Evolutionary conservation across 2,329 filamentous ascomycete species (phyloP).

Genomic region (Cladosporium sphaerospermum): DNA sequence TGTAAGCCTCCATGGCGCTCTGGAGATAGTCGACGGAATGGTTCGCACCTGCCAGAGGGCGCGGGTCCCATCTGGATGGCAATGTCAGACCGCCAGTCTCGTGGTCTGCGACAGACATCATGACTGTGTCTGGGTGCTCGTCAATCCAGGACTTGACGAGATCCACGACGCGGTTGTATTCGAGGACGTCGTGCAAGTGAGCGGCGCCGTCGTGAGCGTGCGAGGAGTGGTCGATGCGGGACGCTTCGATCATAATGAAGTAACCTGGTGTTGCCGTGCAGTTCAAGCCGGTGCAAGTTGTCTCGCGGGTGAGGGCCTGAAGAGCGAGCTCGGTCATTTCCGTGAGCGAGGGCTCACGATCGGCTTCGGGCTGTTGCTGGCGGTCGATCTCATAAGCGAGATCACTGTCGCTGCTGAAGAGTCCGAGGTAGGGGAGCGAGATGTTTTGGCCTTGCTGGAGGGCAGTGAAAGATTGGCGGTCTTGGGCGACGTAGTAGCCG

Average conservation of each 20-base stretch:
- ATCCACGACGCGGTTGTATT: constrained; percentile 36
- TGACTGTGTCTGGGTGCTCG: constrained; percentile 33
- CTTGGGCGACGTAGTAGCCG: constrained; percentile 34
- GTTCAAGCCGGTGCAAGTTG: constrained; percentile 17
- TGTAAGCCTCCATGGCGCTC: constrained; percentile 28
- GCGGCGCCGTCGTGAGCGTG: constrained; percentile 24
- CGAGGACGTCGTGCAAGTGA: constrained; percentile 34
- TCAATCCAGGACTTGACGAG: constrained; percentile 37
- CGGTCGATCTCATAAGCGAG: constrained; percentile 36
- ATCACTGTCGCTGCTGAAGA: constrained; percentile 34
- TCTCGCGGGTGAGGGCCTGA: constrained; percentile 32
- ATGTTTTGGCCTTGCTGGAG: constrained; percentile 18
- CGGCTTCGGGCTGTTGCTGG: constrained; percentile 19
- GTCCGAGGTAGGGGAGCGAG: constrained; percentile 33
- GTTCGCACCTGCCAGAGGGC: constrained; percentile 26
- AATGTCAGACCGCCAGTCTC: constrained; percentile 37
- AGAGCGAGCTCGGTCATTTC: constrained; percentile 38
- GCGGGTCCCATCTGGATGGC: constrained; percentile 32
- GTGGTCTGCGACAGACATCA: constrained; percentile 38
- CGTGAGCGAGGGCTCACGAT: constrained; percentile 34
- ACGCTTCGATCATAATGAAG: constrained; percentile 38
- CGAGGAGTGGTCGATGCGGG: constrained; percentile 33
- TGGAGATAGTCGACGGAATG: constrained; percentile 32
- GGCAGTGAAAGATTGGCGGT: constrained; percentile 32
- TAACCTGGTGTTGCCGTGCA: constrained; percentile 30